These are phyloP conservation scores for Spergularia azorica DNA, from an alignment of 179 eudicot genomes.

Conservation along the genomic window DNA sequence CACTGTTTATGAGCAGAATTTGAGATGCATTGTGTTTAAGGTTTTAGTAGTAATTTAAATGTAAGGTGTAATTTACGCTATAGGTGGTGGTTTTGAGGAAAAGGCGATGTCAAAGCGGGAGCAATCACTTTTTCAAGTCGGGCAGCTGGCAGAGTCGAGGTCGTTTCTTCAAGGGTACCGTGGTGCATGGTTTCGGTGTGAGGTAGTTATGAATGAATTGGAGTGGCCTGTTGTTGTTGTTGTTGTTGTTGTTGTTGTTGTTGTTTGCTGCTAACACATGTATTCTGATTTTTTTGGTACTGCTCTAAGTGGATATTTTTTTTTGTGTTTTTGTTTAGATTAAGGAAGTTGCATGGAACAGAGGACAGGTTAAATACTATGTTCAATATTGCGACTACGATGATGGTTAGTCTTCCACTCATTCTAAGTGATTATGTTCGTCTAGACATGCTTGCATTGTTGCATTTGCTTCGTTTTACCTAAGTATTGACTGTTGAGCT, in stretches of 20 bases:
- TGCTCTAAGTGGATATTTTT: constrained; percentile 12
- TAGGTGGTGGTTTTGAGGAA: constrained; percentile 18
- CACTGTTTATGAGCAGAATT: background rate
- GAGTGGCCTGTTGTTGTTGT: background rate
- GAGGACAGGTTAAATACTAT: constrained; percentile 29
- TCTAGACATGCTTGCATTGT: background rate
- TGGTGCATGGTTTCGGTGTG: constrained; percentile 77
- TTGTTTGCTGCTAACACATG: background rate
- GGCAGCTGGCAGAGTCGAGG: constrained; percentile 58
- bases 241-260: background rate
- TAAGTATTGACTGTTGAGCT: background rate
- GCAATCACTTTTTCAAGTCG: constrained; percentile 44
- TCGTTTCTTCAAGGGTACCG: constrained; percentile 53
- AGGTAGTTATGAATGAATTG: constrained; percentile 37
- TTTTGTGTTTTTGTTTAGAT: constrained; percentile 34
- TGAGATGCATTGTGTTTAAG: background rate
- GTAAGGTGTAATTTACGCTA: background rate
- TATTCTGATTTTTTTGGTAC: background rate
- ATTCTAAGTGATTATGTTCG: background rate
- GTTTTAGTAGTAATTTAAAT: background rate
- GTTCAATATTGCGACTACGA: constrained; percentile 62
- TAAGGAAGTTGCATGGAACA: constrained; percentile 25
- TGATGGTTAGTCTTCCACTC: constrained; percentile 50
- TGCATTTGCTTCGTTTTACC: background rate
- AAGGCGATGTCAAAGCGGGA: constrained; percentile 31